Conservation (phyloP, 2,329 filamentous ascomycete species). For the Fusarium circinatum region DNA sequence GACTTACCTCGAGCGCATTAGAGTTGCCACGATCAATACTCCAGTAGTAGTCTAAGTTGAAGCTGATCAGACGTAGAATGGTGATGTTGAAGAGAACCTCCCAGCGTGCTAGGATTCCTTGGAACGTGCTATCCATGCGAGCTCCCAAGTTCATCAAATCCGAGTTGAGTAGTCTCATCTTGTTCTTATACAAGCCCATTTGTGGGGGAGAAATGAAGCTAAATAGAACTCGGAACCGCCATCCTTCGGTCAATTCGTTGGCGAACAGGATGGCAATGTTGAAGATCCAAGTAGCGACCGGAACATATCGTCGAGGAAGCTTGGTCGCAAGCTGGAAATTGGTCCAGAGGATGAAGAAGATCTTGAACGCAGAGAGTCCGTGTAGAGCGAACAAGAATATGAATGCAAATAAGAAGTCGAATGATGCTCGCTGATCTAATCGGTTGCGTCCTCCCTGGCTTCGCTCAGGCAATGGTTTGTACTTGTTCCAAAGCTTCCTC, state of each 20-base stretch:
- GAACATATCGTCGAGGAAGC: constrained; percentile 76
- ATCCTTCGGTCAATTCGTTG: constrained; percentile 86
- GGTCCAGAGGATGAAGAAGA: constrained; percentile 79
- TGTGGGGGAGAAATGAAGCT: constrained; percentile 56
- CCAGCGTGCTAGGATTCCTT: constrained; percentile 90
- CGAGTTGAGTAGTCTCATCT: constrained; percentile 48
- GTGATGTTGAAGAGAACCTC: constrained; percentile 98
- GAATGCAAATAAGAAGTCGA: constrained; percentile 84
- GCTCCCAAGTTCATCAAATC: constrained; percentile 69
- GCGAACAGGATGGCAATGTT: constrained; percentile 87
- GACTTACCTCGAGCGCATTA: constrained; percentile 83
- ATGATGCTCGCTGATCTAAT: constrained; percentile 76
- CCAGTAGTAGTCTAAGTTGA: constrained; percentile 98
- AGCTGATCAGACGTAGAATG: constrained; percentile 90
- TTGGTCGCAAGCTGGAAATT: constrained; percentile 84
- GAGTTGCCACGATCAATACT: constrained; percentile 72
- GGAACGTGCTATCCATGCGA: constrained; percentile 76
- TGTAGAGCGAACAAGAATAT: constrained; percentile 84
- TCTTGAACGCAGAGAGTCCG: constrained; percentile 85
- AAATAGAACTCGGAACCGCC: constrained; percentile 74
- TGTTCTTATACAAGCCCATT: constrained; percentile 44
- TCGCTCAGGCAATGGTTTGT: constrained; percentile 52
- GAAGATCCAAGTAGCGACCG: constrained; percentile 86
- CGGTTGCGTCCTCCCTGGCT: constrained; percentile 63
- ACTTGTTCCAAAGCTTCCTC: constrained; percentile 74